Evolutionary conservation across 306 rosid species (phyloP).

Genomic region (Cicer arietinum): DNA sequence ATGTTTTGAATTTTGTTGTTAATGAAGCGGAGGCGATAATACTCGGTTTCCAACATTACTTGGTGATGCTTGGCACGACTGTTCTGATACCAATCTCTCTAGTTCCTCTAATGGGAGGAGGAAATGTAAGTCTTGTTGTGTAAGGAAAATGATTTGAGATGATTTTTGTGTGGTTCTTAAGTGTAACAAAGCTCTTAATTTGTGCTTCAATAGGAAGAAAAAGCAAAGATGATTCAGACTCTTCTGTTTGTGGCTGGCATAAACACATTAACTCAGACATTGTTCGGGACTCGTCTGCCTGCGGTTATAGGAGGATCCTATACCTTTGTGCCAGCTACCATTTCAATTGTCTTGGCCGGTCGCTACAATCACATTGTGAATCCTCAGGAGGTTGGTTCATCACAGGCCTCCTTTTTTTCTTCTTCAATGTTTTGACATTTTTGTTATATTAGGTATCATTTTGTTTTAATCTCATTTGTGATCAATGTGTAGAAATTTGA

Average conservation of each 20-base stretch:
- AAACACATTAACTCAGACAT: slow-evolving; percentile 76
- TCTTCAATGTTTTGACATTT: slow-evolving; percentile 1
- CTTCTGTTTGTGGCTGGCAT: slow-evolving; percentile 86
- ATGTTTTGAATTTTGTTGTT: slow-evolving; percentile 29
- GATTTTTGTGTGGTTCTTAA: slow-evolving; percentile 23
- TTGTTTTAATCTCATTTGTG: slow-evolving; percentile 37
- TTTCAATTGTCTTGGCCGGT: slow-evolving; percentile 87
- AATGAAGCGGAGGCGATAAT: slow-evolving; percentile 90
- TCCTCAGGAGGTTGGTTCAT: slow-evolving; percentile 72
- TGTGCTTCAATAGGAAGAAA: slow-evolving; percentile 73
- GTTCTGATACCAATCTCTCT: slow-evolving; percentile 86
- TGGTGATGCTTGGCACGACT: slow-evolving; percentile 96
- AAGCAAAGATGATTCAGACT: slow-evolving; percentile 91
- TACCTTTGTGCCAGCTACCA: slow-evolving; percentile 87
- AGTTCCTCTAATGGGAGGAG: slow-evolving; percentile 95
- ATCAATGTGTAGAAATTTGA: slow-evolving; percentile 72
- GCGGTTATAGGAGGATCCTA: slow-evolving; percentile 89
- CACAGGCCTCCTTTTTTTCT: slow-evolving; percentile 11
- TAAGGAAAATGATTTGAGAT: slow-evolving; percentile 24
- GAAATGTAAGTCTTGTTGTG: slow-evolving; percentile 69
- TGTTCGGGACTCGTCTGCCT: slow-evolving; percentile 92
- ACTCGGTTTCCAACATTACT: slow-evolving; percentile 96
- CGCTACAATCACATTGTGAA: slow-evolving; percentile 71
- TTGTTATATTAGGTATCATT: slow-evolving; percentile 20
- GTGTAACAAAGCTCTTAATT: slow-evolving; percentile 29